Percentiles rank a stretch among this genome's conserved stretches.
Conservation (phyloP, 1,139 yeast genomes). For the Suhomyces terraborum region DNA sequence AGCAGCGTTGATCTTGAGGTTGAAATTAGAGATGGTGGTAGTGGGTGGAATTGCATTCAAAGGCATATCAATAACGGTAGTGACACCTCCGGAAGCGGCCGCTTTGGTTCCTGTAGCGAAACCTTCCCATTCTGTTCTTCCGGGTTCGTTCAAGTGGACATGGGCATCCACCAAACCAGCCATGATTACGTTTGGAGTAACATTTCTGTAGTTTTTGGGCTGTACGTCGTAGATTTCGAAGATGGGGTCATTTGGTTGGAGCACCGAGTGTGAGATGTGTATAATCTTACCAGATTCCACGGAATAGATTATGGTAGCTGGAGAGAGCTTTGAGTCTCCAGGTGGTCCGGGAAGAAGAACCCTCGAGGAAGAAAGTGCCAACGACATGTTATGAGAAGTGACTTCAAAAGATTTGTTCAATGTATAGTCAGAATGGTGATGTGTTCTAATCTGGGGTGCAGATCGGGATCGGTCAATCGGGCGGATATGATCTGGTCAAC, state of each 20-base stretch:
- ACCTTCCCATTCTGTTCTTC: constrained; percentile 95
- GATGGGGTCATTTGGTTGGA: constrained; percentile 39
- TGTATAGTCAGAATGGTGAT: no score
- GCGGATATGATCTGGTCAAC: no score
- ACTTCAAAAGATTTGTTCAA: no score
- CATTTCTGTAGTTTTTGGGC: constrained; percentile 48
- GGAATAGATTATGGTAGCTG: constrained; percentile 73
- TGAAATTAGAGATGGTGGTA: constrained; percentile 75
- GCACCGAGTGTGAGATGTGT: constrained; percentile 38
- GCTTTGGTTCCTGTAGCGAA: constrained; percentile 90
- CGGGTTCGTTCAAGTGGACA: constrained; percentile 92
- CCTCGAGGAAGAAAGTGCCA: constrained; percentile 65
- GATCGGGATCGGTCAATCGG: no score
- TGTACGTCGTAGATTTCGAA: constrained; percentile 45
- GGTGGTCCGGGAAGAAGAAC: constrained; percentile 50
- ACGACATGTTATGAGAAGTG: constrained; percentile 41
- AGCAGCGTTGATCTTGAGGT: constrained; percentile 76
- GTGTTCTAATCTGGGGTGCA: no score
- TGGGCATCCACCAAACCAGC: constrained; percentile 95
- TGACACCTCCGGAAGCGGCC: constrained; percentile 94
- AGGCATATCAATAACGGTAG: constrained; percentile 96
- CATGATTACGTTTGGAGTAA: constrained; percentile 66
- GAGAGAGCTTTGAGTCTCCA: constrained; percentile 37
- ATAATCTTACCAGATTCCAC: constrained; percentile 65
- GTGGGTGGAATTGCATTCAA: constrained; percentile 95